Evolutionary conservation across 2,329 filamentous ascomycete genomes (phyloP).

Genomic region (Penicillium italicum): DNA sequence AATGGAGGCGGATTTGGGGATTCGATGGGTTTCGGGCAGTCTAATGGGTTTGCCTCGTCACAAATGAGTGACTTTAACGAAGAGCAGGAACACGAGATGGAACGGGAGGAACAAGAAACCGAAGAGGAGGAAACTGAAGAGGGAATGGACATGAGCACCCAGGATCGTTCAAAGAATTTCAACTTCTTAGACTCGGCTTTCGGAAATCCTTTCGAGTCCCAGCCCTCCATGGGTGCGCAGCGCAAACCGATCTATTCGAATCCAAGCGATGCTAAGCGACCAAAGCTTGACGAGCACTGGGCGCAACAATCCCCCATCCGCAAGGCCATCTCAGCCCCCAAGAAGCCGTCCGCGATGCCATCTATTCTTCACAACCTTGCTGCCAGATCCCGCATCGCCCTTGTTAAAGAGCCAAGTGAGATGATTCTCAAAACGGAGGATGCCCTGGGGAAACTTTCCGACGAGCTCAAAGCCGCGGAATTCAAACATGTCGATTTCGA

Average conservation of each 20-base stretch:
- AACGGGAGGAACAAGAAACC: slow-evolving; percentile 34
- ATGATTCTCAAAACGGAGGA: slow-evolving; percentile 74
- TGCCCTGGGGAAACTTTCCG: slow-evolving; percentile 63
- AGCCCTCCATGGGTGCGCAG: slow-evolving; percentile 15
- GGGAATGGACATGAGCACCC: slow-evolving; percentile 27
- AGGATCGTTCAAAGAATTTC: slow-evolving; percentile 18
- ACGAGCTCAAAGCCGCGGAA: slow-evolving; percentile 36
- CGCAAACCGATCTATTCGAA: slow-evolving; percentile 44
- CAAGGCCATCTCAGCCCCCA: slow-evolving; percentile 34
- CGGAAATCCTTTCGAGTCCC: slow-evolving; percentile 18
- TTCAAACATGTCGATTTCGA: slow-evolving; percentile 32
- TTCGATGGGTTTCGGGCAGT: slow-evolving; percentile 24
- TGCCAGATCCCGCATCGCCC: slow-evolving; percentile 54
- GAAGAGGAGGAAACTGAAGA: slow-evolving; percentile 41
- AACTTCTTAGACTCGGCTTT: slow-evolving; percentile 35
- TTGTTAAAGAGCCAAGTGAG: slow-evolving; percentile 65
- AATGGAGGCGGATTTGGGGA: slow-evolving; percentile 28
- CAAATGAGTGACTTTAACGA: slow-evolving; percentile 26
- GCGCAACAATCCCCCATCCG: slow-evolving; percentile 31
- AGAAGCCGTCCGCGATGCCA: slow-evolving; percentile 62
- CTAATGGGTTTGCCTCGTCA: slow-evolving; percentile 26
- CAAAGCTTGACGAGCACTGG: slow-evolving; percentile 43
- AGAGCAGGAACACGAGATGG: slow-evolving; percentile 23
- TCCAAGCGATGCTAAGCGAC: slow-evolving; percentile 41
- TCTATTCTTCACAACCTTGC: slow-evolving; percentile 69